Percentiles rank a stretch among this genome's conserved stretches.
These are phyloP conservation scores for Sporisorium iseilematis-ciliati DNA, from an alignment of 1,284 basidiomycete genomes.

Conservation along the genomic window DNA sequence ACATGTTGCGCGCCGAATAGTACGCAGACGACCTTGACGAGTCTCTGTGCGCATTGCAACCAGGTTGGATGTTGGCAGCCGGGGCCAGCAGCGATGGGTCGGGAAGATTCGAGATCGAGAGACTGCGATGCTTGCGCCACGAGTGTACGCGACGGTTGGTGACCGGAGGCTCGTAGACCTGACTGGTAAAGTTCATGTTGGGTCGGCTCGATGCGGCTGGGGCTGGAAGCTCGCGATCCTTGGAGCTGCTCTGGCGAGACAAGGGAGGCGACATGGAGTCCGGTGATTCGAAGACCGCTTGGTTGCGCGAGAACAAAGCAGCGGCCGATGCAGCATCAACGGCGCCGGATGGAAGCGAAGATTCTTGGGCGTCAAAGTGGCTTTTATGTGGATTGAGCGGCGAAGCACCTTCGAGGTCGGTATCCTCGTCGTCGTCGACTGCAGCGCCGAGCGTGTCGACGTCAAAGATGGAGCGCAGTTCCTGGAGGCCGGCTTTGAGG, in stretches of 20 bases:
- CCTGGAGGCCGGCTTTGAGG: slow-evolving; percentile 57
- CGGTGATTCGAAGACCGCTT: slow-evolving; percentile 26
- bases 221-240: slow-evolving; percentile 16
- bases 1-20: slow-evolving; percentile 5
- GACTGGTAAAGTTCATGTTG: slow-evolving; percentile 26
- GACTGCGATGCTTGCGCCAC: slow-evolving; percentile 43
- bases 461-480: slow-evolving; percentile 59
- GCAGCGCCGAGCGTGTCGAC: slow-evolving; percentile 47
- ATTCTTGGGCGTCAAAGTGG: slow-evolving; percentile 4
- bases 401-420: slow-evolving; percentile 37
- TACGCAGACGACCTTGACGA: slow-evolving; percentile 1
- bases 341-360: background rate
- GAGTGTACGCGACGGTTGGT: slow-evolving; percentile 30
- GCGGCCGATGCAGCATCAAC: background rate
- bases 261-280: slow-evolving; percentile 20
- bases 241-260: slow-evolving; percentile 39
- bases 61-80: background rate
- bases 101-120: slow-evolving; percentile 31
- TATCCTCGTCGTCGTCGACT: slow-evolving; percentile 17
- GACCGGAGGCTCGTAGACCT: slow-evolving; percentile 30
- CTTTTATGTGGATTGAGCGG: slow-evolving; percentile 2
- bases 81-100: slow-evolving; percentile 1
- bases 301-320: slow-evolving; percentile 6
- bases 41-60: background rate
- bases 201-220: background rate